These are phyloP conservation scores for Massariosphaeria phaeospora DNA, from an alignment of 495 filamentous ascomycete species.

Conservation along the genomic window DNA sequence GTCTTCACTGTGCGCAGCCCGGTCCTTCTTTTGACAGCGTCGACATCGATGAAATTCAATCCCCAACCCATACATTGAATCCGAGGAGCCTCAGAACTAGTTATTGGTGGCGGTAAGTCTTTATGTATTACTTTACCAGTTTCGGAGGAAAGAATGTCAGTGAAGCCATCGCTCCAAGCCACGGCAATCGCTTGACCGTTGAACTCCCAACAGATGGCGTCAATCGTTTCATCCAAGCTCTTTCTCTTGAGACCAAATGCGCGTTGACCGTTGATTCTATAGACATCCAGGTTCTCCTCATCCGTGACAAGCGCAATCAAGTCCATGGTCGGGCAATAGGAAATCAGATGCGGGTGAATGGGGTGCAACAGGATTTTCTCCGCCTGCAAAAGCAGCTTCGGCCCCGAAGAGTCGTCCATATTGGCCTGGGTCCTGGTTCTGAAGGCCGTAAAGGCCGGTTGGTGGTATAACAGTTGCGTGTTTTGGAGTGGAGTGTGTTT, in stretches of 20 bases:
- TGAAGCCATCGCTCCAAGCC: slow-evolving; percentile 65
- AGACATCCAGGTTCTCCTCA: slow-evolving; percentile 58
- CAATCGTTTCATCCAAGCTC: slow-evolving; percentile 46
- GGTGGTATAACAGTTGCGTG: neutral
- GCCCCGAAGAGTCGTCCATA: slow-evolving; percentile 18
- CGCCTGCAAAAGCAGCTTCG: slow-evolving; percentile 37
- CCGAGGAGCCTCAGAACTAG: slow-evolving; percentile 13
- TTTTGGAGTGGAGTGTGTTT: slow-evolving; percentile 4
- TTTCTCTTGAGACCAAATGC: slow-evolving; percentile 58
- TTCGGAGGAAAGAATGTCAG: slow-evolving; percentile 69
- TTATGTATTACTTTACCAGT: slow-evolving; percentile 68
- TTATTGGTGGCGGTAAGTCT: slow-evolving; percentile 6
- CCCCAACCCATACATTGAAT: slow-evolving; percentile 71
- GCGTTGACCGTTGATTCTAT: slow-evolving; percentile 62
- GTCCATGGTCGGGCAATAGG: slow-evolving; percentile 80
- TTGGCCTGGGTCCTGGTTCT: neutral
- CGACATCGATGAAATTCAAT: slow-evolving; percentile 59
- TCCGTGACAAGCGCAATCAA: slow-evolving; percentile 66
- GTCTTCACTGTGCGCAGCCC: slow-evolving; percentile 23
- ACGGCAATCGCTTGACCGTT: slow-evolving; percentile 77
- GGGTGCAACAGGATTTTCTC: slow-evolving; percentile 54
- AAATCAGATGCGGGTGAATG: slow-evolving; percentile 53
- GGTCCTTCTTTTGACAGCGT: slow-evolving; percentile 44
- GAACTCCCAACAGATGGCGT: slow-evolving; percentile 66
- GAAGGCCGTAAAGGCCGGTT: neutral